These are phyloP conservation scores for Fragilariopsis cylindrus DNA, from an alignment of 108 stramenopile species.

Conservation along the genomic window DNA sequence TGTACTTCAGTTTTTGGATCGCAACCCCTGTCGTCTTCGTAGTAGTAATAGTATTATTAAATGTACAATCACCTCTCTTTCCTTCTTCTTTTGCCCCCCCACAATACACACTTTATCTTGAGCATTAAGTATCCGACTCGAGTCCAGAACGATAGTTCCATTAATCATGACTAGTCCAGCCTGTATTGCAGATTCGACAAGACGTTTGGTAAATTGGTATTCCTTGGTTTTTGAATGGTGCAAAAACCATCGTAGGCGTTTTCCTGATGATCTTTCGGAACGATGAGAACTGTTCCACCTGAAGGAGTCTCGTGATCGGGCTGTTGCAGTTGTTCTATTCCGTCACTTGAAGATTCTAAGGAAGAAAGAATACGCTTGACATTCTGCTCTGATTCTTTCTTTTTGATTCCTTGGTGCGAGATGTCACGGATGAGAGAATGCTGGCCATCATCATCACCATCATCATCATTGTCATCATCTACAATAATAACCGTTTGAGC, in stretches of 20 bases:
- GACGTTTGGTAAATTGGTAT: slow-evolving; percentile 38
- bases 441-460: background rate
- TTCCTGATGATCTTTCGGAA: slow-evolving; percentile 30
- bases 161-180: slow-evolving; percentile 47
- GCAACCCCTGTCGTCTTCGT: background rate
- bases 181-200: slow-evolving; percentile 45
- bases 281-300: background rate
- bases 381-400: background rate
- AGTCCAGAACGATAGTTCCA: slow-evolving; percentile 41
- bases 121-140: slow-evolving; percentile 46
- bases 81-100: background rate
- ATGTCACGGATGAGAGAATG: background rate
- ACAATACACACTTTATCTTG: slow-evolving; percentile 9
- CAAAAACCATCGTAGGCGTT: slow-evolving; percentile 54
- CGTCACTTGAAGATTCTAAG: background rate
- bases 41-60: background rate
- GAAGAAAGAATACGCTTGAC: slow-evolving; percentile 11
- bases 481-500: background rate
- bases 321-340: slow-evolving; percentile 3
- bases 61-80: too few relatives aligned
- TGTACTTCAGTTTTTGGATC: background rate
- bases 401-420: slow-evolving; percentile 8
- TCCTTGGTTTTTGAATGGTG: slow-evolving; percentile 30
- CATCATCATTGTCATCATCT: background rate
- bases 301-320: background rate